phyloP scores from a whole-genome alignment of 768 basidiomycete genomes.

The Leccinum rimulosum region DNA sequence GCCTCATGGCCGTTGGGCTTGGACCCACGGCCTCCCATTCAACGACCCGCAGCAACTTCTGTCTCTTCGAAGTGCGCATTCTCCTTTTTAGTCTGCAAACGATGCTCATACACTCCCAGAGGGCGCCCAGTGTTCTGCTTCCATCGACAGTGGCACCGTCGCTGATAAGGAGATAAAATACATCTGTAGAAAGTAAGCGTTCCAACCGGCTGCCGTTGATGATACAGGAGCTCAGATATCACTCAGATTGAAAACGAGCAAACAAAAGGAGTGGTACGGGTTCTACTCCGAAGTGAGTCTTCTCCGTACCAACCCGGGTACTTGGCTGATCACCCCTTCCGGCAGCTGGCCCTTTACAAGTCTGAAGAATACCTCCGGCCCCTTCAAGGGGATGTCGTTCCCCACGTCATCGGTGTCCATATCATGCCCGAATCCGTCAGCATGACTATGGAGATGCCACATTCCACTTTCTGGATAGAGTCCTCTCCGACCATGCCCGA shows the following conservation, averaged over 20 bases:
- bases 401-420: constrained; percentile 51
- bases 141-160: constrained; percentile 35
- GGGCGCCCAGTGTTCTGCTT: constrained; percentile 37
- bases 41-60: constrained; percentile 28
- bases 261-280: constrained; percentile 36
- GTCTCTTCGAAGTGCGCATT: constrained; percentile 23
- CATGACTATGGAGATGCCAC: constrained; percentile 52
- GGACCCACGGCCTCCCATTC: constrained; percentile 28
- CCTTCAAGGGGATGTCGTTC: constrained; percentile 53
- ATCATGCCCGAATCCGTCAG: constrained; percentile 37
- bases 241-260: constrained; percentile 33
- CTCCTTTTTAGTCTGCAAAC: background rate
- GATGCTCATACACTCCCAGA: constrained; percentile 23
- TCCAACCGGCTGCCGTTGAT: background rate
- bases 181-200: constrained; percentile 37
- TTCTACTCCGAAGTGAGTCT: constrained; percentile 39
- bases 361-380: constrained; percentile 42
- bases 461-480: constrained; percentile 59
- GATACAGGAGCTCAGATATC: constrained; percentile 1
- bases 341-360: constrained; percentile 53
- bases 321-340: constrained; percentile 5
- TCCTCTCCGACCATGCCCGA: constrained; percentile 56
- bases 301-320: constrained; percentile 15
- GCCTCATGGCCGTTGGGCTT: constrained; percentile 34
- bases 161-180: constrained; percentile 29